Conservation (phyloP, 2,329 filamentous ascomycete species). For the Cladosporium austrohemisphaericum region DNA sequence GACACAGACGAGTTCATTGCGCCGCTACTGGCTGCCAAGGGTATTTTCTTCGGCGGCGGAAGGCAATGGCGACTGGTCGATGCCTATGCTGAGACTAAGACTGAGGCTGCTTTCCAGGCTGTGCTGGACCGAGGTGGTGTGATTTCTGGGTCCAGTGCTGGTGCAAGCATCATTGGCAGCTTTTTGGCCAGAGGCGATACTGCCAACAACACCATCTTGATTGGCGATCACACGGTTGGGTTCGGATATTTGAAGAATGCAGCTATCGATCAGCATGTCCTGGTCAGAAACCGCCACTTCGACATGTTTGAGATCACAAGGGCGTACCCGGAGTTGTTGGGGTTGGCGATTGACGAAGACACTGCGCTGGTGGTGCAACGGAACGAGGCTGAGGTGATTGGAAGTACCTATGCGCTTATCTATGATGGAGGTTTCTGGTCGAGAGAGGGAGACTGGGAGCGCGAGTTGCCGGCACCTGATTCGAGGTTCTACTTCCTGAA, state of each 20-base stretch:
- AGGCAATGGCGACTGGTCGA: constrained; percentile 26
- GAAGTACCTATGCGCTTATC: constrained; percentile 21
- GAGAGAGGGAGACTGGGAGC: constrained; percentile 20
- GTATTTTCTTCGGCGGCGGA: constrained; percentile 24
- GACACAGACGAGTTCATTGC: constrained; percentile 23
- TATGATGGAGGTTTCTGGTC: constrained; percentile 23
- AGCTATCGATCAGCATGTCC: constrained; percentile 24
- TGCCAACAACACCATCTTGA: constrained; percentile 21
- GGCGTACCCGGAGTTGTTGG: constrained; percentile 20
- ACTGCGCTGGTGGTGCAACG: constrained; percentile 22
- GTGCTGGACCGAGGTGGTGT: constrained; percentile 24
- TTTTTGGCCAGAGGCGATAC: constrained; percentile 25
- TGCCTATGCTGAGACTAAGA: constrained; percentile 22
- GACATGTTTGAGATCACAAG: constrained; percentile 22
- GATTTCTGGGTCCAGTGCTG: constrained; percentile 21
- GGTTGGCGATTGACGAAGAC: constrained; percentile 22
- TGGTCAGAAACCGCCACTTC: constrained; percentile 23
- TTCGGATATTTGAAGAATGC: constrained; percentile 24
- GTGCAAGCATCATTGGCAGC: constrained; percentile 23
- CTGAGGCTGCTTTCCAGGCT: constrained; percentile 20
- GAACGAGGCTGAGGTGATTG: constrained; percentile 22
- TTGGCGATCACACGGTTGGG: constrained; percentile 23
- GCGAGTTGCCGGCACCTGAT: constrained; percentile 18
- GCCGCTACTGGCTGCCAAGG: constrained; percentile 18
- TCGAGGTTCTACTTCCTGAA: constrained; percentile 22